Evolutionary conservation across 2,329 filamentous ascomycete species (phyloP), one percentile per base, ranked within the genome.

Genomic region (Elsinoe batatas): DNA sequence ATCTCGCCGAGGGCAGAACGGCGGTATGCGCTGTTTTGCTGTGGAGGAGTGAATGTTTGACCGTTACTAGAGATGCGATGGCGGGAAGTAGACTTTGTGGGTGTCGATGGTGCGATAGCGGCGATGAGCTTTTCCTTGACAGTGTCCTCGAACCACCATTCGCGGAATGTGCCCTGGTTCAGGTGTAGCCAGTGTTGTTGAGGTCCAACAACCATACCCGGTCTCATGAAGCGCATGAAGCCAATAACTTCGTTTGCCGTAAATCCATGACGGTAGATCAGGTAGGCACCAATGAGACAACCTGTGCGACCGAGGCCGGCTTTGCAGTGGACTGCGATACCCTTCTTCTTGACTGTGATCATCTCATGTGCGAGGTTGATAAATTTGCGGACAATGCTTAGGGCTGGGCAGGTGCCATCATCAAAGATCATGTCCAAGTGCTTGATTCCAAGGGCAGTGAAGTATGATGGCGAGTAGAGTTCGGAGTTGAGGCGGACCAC

Each of bases 391-490:
- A 98, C 93, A n/a, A 91, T 84, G 15, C 82, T 82, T 53, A 98
- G 76, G 1, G 89, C 84, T 18, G 93, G 93, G 69, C 93, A 98
- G 3, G 93, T 98, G 61, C 93, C 93, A 64, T 98, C 93, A 66
- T 97, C 93, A 67, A 98, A 98, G 66, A 98, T 97, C 93, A 98
- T 98, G 73, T 98, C 93, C 38, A 97, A 78, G 68, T 98, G 93
- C 65, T 90, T 85, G 66, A 98, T 97, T 30, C 91, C 91, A 53
- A 98, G 78, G 3, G 91, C 88, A 61, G 91, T 93, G 70, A 98
- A 98, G 75, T 91, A 96, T n/a, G 90, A 91, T 0, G 93, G 88
- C 0, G 88, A 95, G 76, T 98, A 98, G 6, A 98, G 81, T 62
- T 91, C 87, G 0, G 91, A 97, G 76, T 98, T 98, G 61, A 98